Conservation (phyloP, 192 early-diverging fungal species). For the Coemansia sp. region DNA sequence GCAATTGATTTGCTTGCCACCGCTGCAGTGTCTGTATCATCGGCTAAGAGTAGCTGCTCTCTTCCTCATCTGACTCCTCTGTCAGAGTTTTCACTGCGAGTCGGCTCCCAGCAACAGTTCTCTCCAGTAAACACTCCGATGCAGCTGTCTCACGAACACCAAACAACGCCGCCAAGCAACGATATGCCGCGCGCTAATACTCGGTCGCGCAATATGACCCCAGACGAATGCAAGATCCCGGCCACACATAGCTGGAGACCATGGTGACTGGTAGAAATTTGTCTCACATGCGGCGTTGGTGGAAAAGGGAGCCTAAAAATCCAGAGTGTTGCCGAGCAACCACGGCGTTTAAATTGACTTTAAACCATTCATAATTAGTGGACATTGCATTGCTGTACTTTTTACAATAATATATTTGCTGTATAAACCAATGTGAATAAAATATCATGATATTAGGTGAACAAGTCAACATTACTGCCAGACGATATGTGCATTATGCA, state of each 20-base stretch:
- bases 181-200: neutral
- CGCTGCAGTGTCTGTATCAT: slow-evolving; percentile 43
- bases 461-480: too few species aligned
- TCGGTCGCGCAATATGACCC: slow-evolving; percentile 24
- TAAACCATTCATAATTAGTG: too few species aligned
- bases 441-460: too few species aligned
- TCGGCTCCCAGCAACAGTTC: slow-evolving; percentile 8
- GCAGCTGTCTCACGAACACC: neutral
- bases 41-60: slow-evolving; percentile 16
- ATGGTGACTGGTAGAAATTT: slow-evolving; percentile 18
- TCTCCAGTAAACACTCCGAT: slow-evolving; percentile 7
- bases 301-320: too few species aligned
- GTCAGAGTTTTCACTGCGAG: slow-evolving; percentile 27
- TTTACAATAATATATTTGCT: too few species aligned
- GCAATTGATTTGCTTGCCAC: slow-evolving; percentile 45
- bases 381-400: too few species aligned
- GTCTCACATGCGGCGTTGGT: too few species aligned
- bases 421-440: too few species aligned
- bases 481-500: too few species aligned
- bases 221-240: slow-evolving; percentile 5
- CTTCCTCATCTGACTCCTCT: slow-evolving; percentile 49
- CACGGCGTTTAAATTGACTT: too few species aligned
- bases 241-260: slow-evolving; percentile 27
- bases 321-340: too few species aligned
- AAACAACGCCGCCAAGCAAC: neutral